Evolutionary conservation across 371 early-diverging fungal genomes (phyloP).

Genomic region (Cokeromyces recurvatus): DNA sequence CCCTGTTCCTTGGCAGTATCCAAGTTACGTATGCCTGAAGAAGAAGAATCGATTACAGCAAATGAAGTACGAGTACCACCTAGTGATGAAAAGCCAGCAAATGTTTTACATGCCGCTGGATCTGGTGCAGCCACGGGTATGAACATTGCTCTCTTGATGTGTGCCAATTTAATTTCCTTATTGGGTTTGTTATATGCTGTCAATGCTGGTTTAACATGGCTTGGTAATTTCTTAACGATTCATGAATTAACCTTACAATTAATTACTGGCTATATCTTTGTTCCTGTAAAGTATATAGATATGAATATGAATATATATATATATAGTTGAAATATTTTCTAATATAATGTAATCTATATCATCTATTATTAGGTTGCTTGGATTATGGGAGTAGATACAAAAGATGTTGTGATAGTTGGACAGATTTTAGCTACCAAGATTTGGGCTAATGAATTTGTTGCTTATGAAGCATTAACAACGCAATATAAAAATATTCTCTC

Average conservation of each 20-base stretch:
- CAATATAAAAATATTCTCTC: slow-evolving; percentile 24
- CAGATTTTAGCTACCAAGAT: slow-evolving; percentile 83
- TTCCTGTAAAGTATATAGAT: slow-evolving; percentile 47
- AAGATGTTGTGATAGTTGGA: slow-evolving; percentile 61
- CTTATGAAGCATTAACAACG: slow-evolving; percentile 55
- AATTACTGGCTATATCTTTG: slow-evolving; percentile 74
- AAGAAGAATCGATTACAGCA: slow-evolving; percentile 70
- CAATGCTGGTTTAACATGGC: slow-evolving; percentile 70
- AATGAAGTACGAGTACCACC: slow-evolving; percentile 51
- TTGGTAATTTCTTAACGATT: slow-evolving; percentile 69
- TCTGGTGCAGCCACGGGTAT: slow-evolving; percentile 86
- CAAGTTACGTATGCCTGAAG: slow-evolving; percentile 76
- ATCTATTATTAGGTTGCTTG: slow-evolving; percentile 52
- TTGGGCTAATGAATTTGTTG: slow-evolving; percentile 89
- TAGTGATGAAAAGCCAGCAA: slow-evolving; percentile 67
- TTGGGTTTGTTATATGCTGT: slow-evolving; percentile 67
- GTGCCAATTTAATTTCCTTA: slow-evolving; percentile 72
- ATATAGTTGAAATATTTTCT: too few species aligned
- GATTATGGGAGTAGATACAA: slow-evolving; percentile 74
- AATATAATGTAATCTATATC: background rate
- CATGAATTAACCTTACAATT: slow-evolving; percentile 58
- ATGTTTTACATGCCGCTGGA: slow-evolving; percentile 78
- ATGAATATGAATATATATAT: too few species aligned
- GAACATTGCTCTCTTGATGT: slow-evolving; percentile 69
- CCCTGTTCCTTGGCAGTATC: slow-evolving; percentile 84